Evolutionary conservation across 192 early-diverging fungal species (phyloP).

Genomic region (Coemansia sp.): DNA sequence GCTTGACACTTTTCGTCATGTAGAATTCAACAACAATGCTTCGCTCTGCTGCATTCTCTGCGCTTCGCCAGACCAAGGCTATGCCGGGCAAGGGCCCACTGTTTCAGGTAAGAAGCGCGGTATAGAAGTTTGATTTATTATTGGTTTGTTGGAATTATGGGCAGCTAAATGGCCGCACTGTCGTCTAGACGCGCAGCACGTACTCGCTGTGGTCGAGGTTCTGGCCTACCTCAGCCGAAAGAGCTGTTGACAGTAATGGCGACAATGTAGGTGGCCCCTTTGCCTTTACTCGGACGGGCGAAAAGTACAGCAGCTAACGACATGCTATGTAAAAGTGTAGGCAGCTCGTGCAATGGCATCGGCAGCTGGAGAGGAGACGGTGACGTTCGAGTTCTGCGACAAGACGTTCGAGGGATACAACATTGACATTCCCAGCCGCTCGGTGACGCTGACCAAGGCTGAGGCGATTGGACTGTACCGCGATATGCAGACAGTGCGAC

Average conservation of each 20-base stretch:
- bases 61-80: slow-evolving; percentile 35
- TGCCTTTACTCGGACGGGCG: neutral
- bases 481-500: slow-evolving; percentile 85
- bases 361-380: slow-evolving; percentile 23
- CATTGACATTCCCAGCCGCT: slow-evolving; percentile 68
- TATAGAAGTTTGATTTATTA: neutral
- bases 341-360: slow-evolving; percentile 46
- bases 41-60: slow-evolving; percentile 37
- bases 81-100: slow-evolving; percentile 25
- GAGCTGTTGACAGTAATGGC: neutral
- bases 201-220: slow-evolving; percentile 38
- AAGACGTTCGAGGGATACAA: slow-evolving; percentile 83
- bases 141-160: neutral
- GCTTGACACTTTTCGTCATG: neutral
- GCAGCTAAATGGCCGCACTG: neutral
- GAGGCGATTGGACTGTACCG: slow-evolving; percentile 84
- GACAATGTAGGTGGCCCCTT: slow-evolving; percentile 4
- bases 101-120: slow-evolving; percentile 33
- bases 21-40: slow-evolving; percentile 28
- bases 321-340: slow-evolving; percentile 13
- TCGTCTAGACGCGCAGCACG: neutral
- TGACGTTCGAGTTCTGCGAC: slow-evolving; percentile 75
- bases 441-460: slow-evolving; percentile 66
- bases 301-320: neutral
- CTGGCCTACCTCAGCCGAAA: neutral